phyloP scores from a whole-genome alignment of 371 early-diverging fungal genomes.

The Mucor ambiguus region DNA sequence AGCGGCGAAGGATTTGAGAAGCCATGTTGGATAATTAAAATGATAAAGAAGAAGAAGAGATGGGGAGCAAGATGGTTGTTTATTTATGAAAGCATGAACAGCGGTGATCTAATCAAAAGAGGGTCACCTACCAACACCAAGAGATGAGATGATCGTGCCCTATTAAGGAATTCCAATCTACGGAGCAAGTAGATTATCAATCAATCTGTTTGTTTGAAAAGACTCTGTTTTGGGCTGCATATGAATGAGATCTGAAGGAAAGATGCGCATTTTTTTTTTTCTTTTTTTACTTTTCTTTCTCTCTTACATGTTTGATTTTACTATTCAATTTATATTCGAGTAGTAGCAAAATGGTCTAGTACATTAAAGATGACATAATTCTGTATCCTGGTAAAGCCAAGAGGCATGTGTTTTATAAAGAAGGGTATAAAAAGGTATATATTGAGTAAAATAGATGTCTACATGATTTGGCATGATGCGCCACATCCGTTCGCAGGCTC shows the following conservation, averaged over 20 bases:
- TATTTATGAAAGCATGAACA: constrained; percentile 14
- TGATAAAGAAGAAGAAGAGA: not conserved
- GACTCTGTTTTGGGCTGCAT: too few species aligned
- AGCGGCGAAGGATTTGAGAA: constrained; percentile 52
- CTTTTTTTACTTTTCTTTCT: too few species aligned
- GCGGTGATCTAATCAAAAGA: constrained; percentile 14
- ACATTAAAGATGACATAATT: not conserved
- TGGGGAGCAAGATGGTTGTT: not conserved
- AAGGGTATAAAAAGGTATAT: not conserved
- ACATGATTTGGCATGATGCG: constrained; percentile 43
- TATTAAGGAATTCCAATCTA: constrained; percentile 19
- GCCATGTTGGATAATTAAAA: constrained; percentile 30
- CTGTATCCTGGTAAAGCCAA: not conserved
- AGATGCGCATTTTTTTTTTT: too few species aligned
- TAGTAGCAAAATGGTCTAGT: not conserved
- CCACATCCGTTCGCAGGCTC: constrained; percentile 51
- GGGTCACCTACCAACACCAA: constrained; percentile 15
- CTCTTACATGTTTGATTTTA: too few species aligned
- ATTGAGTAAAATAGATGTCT: not conserved
- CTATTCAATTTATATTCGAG: too few species aligned
- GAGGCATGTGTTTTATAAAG: not conserved
- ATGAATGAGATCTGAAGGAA: too few species aligned
- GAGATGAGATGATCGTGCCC: constrained; percentile 31
- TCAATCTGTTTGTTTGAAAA: not conserved
- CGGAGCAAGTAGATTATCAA: not conserved